Conservation (phyloP, 176 grass and related monocot species). For the Rhynchospora tenuis region DNA sequence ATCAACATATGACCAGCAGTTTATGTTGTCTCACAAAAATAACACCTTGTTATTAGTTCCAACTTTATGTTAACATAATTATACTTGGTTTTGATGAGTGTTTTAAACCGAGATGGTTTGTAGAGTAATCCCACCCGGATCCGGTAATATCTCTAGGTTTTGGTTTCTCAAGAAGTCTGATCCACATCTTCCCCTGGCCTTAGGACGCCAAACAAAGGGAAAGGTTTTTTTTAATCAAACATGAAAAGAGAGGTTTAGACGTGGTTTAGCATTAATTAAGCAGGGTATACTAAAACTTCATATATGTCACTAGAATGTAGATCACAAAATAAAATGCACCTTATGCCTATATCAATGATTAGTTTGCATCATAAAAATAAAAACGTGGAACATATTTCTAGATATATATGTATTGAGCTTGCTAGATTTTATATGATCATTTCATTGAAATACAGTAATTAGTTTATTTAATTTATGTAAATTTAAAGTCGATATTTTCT, state of each 20-base stretch:
- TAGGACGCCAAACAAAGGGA: not conserved
- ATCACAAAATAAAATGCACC: not conserved
- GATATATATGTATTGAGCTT: not conserved
- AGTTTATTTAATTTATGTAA: not conserved
- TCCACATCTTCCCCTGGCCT: slow-evolving; percentile 4
- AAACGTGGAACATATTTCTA: too few species aligned
- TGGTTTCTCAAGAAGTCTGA: slow-evolving; percentile 11
- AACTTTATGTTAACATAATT: not conserved
- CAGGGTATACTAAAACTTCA: not conserved
- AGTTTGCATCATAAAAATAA: too few species aligned
- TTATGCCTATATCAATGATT: too few species aligned
- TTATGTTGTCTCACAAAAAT: not conserved
- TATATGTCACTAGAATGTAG: not conserved
- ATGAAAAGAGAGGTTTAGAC: not conserved
- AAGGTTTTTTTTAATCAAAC: not conserved
- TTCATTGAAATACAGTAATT: not conserved
- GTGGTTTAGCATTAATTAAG: not conserved
- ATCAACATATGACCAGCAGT: not conserved
- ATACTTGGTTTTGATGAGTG: not conserved
- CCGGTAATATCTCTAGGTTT: slow-evolving; percentile 19
- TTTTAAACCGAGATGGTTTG: not conserved
- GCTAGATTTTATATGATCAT: not conserved
- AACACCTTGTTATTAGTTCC: not conserved
- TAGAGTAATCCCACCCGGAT: not conserved
- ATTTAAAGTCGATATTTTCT: not conserved